Evolutionary conservation across 768 basidiomycete species (phyloP), one percentile per base, ranked within the genome.

Genomic region (Mycena kentingensis): DNA sequence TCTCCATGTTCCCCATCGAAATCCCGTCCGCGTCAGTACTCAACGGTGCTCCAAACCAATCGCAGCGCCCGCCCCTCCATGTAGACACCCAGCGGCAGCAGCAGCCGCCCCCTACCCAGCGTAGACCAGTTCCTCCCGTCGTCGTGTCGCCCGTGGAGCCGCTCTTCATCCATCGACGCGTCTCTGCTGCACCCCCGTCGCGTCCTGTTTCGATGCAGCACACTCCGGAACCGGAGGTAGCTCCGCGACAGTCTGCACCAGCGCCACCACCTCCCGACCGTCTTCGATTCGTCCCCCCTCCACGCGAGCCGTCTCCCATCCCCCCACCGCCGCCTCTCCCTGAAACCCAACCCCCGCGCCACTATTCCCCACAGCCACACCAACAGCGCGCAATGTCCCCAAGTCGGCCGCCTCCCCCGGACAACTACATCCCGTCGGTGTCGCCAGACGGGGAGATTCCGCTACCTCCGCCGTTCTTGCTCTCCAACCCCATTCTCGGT

Each of bases 331-430:
- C 38, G 19, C 46, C 49, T 22, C 13, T 37, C 13, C 31, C 51
- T 11, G 25, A 12, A 2, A 43, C 16, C 7, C 41, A 12, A 3
- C 42, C 44, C 27, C 61, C 61, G 10, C 55, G 57, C 43, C 60
- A 62, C 36, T 62, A 57, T 25, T 60, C 60, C 34, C 61, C 61
- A n/a, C n/a, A n/a, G n/a, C n/a, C n/a, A n/a, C n/a, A n/a, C n/a
- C n/a, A n/a, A n/a, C n/a, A n/a, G n/a, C n/a, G n/a, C n/a, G n/a
- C n/a, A n/a, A n/a, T n/a, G n/a, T n/a, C n/a, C n/a, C n/a, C n/a
- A n/a, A n/a, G n/a, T n/a, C n/a, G n/a, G n/a, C n/a, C n/a, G n/a
- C n/a, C n/a, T n/a, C 42, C 44, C 27, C 61, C 61, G 10, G 58
- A 60, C 43, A 62, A 62, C 36, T 62, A 57, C 29, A 62, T 62